phyloP scores from a whole-genome alignment of 2,329 filamentous ascomycete genomes.

The Phaeosphaeriaceae sp. region DNA sequence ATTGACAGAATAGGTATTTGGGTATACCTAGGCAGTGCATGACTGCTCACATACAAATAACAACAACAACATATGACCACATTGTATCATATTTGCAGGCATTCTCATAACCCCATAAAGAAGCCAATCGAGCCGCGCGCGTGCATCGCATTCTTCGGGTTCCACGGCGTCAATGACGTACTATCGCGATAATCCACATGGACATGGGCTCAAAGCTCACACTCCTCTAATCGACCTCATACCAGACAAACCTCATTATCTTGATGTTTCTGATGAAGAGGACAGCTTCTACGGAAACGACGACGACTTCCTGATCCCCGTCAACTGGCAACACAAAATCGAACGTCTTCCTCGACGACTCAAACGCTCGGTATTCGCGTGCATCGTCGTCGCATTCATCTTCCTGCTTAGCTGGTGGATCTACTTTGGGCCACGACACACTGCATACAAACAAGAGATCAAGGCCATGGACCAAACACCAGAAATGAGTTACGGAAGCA shows the following conservation, averaged over 20 bases:
- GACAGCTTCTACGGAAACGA: conserved; percentile 45
- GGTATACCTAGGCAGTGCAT: no score
- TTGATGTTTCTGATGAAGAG: conserved; percentile 50
- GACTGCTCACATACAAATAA: no score
- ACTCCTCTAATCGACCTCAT: conserved; percentile 41
- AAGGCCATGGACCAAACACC: conserved; percentile 42
- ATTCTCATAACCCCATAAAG: background rate
- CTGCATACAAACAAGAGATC: conserved; percentile 42
- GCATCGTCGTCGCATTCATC: conserved; percentile 35
- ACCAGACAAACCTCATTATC: conserved; percentile 28
- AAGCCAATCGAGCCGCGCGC: conserved; percentile 2
- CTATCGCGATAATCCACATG: conserved; percentile 29
- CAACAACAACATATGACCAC: background rate
- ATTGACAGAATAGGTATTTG: no score
- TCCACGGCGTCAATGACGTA: conserved; percentile 28
- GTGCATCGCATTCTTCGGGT: conserved; percentile 1
- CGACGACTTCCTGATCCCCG: conserved; percentile 41
- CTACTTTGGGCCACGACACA: conserved; percentile 46
- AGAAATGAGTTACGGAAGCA: conserved; percentile 52
- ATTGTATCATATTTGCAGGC: background rate
- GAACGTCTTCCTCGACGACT: conserved; percentile 43
- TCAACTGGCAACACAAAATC: conserved; percentile 40
- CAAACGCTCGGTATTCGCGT: conserved; percentile 44
- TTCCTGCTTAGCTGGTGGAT: conserved; percentile 45
- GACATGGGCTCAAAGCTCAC: conserved; percentile 20